A percentile compares a stretch with the other conserved stretches of the same genome.
phyloP scores from a whole-genome alignment of 2,329 filamentous ascomycete genomes.

The Clonostachys byssicola region DNA sequence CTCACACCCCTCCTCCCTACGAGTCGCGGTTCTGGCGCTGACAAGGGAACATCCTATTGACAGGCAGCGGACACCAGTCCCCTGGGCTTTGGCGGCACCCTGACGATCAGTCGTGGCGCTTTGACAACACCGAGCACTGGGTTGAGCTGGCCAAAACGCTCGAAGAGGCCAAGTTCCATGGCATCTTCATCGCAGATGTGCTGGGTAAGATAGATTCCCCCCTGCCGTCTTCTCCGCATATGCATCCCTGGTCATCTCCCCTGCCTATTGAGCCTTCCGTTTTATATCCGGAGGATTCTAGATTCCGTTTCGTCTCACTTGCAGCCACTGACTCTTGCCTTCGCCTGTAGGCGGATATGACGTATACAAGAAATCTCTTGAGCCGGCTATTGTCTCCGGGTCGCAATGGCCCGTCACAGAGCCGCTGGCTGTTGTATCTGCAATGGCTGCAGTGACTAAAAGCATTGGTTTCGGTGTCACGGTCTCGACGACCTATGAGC shows the following conservation, averaged over 20 bases:
- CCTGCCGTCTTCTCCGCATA: neutral
- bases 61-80: conserved; percentile 36
- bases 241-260: neutral
- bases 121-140: conserved; percentile 59
- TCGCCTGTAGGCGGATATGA: conserved; percentile 52
- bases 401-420: conserved; percentile 72
- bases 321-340: too few species aligned
- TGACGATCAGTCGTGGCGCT: conserved; percentile 55
- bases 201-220: conserved; percentile 9
- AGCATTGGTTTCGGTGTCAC: conserved; percentile 68
- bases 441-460: conserved; percentile 64
- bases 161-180: conserved; percentile 42
- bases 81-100: conserved; percentile 55
- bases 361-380: conserved; percentile 52
- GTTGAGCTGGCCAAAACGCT: conserved; percentile 53
- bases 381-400: conserved; percentile 55
- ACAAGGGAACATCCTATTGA: neutral
- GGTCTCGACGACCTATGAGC: conserved; percentile 63
- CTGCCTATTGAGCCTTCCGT: too few species aligned
- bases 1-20: too few species aligned
- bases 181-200: conserved; percentile 65
- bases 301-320: too few species aligned
- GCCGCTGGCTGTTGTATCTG: conserved; percentile 54
- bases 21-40: too few species aligned
- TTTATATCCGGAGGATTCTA: too few species aligned